Base-by-base conservation (phyloP, 1,284 basidiomycete genomes). In the Cryptococcus jaspeensis region DNA sequence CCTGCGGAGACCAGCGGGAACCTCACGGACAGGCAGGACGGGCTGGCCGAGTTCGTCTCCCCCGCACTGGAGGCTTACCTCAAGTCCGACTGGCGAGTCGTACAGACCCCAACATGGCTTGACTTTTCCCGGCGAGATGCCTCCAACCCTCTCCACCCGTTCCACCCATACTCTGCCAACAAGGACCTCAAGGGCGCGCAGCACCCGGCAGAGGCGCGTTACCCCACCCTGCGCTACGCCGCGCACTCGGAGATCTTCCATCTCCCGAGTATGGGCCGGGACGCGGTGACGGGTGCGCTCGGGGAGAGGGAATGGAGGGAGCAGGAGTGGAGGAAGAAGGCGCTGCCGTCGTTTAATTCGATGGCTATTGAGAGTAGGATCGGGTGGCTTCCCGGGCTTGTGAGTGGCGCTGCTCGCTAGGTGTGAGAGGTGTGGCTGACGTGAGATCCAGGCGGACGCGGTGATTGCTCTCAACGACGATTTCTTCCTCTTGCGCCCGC, bases 291-390 rank as follows among this genome's bases (percentile, higher is more conserved):
- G 2, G 61, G 5, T 32, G 60, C 54, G 28, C 51, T 63, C 3
- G 67, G 65, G 5, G 67, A 67, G 42, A 53, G 53, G 11, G 64
- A 66, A 40, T 69, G 66, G 69, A 66, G 50, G 39, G 70, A 73
- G 40, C 18, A 41, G 12, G 61, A 66, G 39, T 77, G 71, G 71
- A 52, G 66, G 9, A 59, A 61, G 28, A 66, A 63, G 18, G 73
- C 74, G 4, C 50, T 75, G 15, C 75, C 74, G 5, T 69, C 62
- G n/a, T 77, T 70, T 64, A 76, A 75, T 48, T 77, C 74, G 9
- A 75, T 73, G 71, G 63, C 73, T 1, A 76, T 77, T 49, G 75
- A 77, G 50, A 67, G 64, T 40, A 56, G 73, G 8, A 55, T 76
- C 5, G 72, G 71, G 0, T 76, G 73, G 67, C 51, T 76, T 11